phyloP scores from a whole-genome alignment of 495 filamentous ascomycete species.

The Tuber indicum region DNA sequence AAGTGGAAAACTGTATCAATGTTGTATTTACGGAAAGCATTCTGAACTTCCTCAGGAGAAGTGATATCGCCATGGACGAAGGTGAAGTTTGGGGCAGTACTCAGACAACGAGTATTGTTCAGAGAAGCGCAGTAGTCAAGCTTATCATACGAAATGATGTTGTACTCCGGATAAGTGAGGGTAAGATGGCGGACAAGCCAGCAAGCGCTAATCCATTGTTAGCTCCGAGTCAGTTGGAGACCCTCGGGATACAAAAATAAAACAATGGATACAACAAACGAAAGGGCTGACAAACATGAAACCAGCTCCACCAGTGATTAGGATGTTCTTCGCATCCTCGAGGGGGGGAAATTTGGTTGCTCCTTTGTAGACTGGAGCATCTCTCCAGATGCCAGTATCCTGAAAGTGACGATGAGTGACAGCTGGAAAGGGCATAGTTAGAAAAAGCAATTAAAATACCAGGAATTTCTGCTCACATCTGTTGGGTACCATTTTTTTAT shows the following conservation, averaged over 20 bases:
- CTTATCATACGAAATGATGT: constrained; percentile 69
- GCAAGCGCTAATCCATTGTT: constrained; percentile 50
- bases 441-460: background rate
- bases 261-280: background rate
- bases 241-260: background rate
- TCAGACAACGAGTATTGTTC: constrained; percentile 60
- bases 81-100: constrained; percentile 60
- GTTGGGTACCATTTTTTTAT: background rate
- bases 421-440: background rate
- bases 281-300: constrained; percentile 54
- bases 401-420: constrained; percentile 10
- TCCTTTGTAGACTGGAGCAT: constrained; percentile 59
- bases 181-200: constrained; percentile 68
- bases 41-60: constrained; percentile 54
- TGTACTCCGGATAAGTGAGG: constrained; percentile 62
- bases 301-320: constrained; percentile 66
- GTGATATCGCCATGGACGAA: constrained; percentile 68
- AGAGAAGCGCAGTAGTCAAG: constrained; percentile 66
- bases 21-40: constrained; percentile 54
- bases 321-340: constrained; percentile 60
- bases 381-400: constrained; percentile 49
- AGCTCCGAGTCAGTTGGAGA: constrained; percentile 2
- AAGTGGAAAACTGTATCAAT: constrained; percentile 74
- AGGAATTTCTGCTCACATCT: background rate
- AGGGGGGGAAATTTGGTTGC: constrained; percentile 58